A percentile compares a stretch with the other conserved stretches of the same genome.
Evolutionary conservation across 768 basidiomycete species (phyloP).

Genomic region (Tulasnella sp.): DNA sequence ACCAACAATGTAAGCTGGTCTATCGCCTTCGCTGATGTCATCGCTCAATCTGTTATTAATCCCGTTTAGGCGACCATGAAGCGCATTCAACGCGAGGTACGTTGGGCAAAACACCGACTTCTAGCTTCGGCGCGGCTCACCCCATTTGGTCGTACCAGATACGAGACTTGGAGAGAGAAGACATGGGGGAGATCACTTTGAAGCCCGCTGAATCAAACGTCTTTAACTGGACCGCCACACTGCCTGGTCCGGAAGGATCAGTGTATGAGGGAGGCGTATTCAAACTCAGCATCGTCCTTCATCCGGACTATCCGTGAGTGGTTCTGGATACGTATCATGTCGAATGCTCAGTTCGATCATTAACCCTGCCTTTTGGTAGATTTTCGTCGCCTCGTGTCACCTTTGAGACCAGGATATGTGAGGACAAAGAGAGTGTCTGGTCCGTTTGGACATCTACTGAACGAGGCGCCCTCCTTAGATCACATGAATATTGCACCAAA

Average conservation of each 20-base stretch:
- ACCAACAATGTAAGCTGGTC: background rate
- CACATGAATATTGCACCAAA: constrained; percentile 63
- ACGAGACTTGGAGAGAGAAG: constrained; percentile 74
- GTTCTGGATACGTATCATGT: constrained; percentile 4
- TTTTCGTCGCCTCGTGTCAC: constrained; percentile 76
- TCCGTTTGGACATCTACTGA: background rate
- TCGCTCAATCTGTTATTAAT: background rate
- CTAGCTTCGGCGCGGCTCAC: constrained; percentile 7
- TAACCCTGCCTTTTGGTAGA: constrained; percentile 40
- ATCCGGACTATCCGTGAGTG: constrained; percentile 70
- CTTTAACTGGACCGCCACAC: constrained; percentile 68
- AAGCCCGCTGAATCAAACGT: constrained; percentile 59
- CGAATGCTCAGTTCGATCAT: background rate
- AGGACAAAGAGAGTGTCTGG: background rate
- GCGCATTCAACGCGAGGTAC: constrained; percentile 69
- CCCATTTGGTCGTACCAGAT: constrained; percentile 39
- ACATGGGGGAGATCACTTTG: constrained; percentile 68
- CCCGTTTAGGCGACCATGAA: constrained; percentile 53
- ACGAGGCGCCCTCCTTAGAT: constrained; percentile 36
- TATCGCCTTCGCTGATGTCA: background rate
- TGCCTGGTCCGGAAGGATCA: constrained; percentile 80
- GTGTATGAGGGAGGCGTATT: constrained; percentile 75
- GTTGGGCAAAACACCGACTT: background rate
- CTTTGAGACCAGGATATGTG: constrained; percentile 54
- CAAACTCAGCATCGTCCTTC: constrained; percentile 60